Base-by-base conservation (phyloP, 352 stramenopile species). In the Pythium periplocum region DNA sequence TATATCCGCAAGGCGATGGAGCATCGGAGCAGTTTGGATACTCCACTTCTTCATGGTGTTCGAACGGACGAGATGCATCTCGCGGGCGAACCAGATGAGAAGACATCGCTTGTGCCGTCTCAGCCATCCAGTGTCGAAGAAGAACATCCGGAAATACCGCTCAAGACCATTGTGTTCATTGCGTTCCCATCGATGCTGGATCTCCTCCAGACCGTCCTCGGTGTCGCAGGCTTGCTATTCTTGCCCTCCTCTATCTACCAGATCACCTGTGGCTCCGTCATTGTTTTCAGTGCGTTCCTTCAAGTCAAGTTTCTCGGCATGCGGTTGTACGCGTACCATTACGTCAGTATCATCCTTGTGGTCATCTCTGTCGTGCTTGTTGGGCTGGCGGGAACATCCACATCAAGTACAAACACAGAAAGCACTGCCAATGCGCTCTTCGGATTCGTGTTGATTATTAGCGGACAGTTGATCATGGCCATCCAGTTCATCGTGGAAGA, bases 401-500 rank as follows among this genome's bases (percentile, higher is more conserved):
- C 48, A 2, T 45, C 40, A 0, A 62, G 59, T 17, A 26, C 58
- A 17, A 59, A 56, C 10, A 11, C 63, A n/a, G 49, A 56, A 3
- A 26, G 48, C 1, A 57, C 64, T 31, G 62, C 62, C 40, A 88
- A 92, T 51, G 68, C 75, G 7, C 34, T 92, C 17, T 70, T 96
- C 35, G 84, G 83, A 1, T 68, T 93, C 34, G 61, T 61, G 37
- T 82, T 96, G 48, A 87, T 95, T 55, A 82, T 95, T 40, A 55
- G 71, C 1, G 65, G 83, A 8, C 87, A 96, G 61, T 64, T 95
- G 40, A 61, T 96, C 52, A 87, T 77, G 40, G 87, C 87, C 43
- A 61, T 91, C 57, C 87, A 96, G 71, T 95, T 96, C 54, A 79
- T 95, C 32, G 83, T 96, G 26, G 87, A 96, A 59, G 87, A 96